Evolutionary conservation across 176 grass and related monocot species (phyloP).

Genomic region (Zoysia japonica): DNA sequence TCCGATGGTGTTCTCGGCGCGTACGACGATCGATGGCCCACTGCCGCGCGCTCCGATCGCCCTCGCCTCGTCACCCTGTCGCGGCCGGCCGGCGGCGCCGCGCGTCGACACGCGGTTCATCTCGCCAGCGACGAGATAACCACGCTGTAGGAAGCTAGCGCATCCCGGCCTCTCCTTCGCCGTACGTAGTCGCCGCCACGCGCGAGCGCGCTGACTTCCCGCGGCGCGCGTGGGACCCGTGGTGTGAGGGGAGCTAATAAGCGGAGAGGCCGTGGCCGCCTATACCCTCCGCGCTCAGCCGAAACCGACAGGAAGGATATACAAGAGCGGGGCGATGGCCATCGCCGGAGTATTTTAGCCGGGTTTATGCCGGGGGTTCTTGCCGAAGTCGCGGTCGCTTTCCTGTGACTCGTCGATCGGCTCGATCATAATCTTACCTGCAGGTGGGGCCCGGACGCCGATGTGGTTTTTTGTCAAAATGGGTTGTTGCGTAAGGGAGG

Average conservation of each 20-base stretch:
- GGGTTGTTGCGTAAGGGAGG: not conserved
- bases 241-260: constrained; percentile 19
- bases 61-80: not conserved
- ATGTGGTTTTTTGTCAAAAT: constrained; percentile 2
- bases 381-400: constrained; percentile 20
- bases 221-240: not conserved
- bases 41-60: no score
- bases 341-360: not conserved
- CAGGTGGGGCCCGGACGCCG: not conserved
- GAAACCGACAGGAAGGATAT: constrained; percentile 35
- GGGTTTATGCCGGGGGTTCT: constrained; percentile 20
- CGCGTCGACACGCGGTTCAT: not conserved
- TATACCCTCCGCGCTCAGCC: constrained; percentile 1
- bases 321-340: not conserved
- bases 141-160: not conserved
- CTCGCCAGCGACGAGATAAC: not conserved
- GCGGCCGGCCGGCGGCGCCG: not conserved
- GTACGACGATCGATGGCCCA: not conserved
- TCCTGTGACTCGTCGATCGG: not conserved
- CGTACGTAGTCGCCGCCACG: constrained; percentile 30
- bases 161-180: no score
- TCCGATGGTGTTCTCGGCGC: not conserved
- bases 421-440: not conserved
- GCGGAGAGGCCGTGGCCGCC: not conserved
- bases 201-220: constrained; percentile 48